Percentiles rank a stretch among this genome's conserved stretches.
Conservation (phyloP, 116 monocot species). For the Thalassia testudinum region DNA sequence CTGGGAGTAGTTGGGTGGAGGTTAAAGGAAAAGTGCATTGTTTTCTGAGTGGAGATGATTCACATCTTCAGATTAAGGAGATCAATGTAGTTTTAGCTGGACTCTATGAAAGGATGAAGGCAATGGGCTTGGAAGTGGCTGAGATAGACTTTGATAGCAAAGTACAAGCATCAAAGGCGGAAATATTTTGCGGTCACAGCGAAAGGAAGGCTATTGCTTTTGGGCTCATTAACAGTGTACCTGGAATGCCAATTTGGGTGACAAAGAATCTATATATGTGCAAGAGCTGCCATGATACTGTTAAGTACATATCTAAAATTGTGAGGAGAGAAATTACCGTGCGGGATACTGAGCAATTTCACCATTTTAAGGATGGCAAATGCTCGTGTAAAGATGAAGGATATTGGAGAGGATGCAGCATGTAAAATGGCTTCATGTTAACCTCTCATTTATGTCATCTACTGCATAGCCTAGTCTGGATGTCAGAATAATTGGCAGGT, state of each 20-base stretch:
- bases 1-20: conserved; percentile 57
- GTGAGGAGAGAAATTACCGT: conserved; percentile 64
- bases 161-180: conserved; percentile 13
- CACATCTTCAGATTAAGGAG: conserved; percentile 20
- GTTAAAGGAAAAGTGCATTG: conserved; percentile 26
- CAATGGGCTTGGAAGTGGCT: conserved; percentile 7
- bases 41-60: conserved; percentile 33
- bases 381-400: conserved; percentile 69
- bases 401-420: conserved; percentile 16
- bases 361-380: conserved; percentile 63
- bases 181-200: conserved; percentile 21
- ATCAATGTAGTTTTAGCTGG: conserved; percentile 22
- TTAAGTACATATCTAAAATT: conserved; percentile 57
- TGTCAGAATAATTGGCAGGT: too few species aligned
- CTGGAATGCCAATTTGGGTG: conserved; percentile 16
- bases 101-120: conserved; percentile 16
- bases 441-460: too few species aligned
- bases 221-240: conserved; percentile 13
- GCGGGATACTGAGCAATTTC: conserved; percentile 67
- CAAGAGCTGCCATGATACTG: conserved; percentile 32
- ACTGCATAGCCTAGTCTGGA: too few species aligned
- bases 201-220: conserved; percentile 37
- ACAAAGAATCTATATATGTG: conserved; percentile 28
- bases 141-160: conserved; percentile 2
- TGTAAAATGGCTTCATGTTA: not conserved